These are phyloP conservation scores for Dictyophora rubrovolvata DNA, from an alignment of 768 basidiomycete genomes.

Conservation along the genomic window DNA sequence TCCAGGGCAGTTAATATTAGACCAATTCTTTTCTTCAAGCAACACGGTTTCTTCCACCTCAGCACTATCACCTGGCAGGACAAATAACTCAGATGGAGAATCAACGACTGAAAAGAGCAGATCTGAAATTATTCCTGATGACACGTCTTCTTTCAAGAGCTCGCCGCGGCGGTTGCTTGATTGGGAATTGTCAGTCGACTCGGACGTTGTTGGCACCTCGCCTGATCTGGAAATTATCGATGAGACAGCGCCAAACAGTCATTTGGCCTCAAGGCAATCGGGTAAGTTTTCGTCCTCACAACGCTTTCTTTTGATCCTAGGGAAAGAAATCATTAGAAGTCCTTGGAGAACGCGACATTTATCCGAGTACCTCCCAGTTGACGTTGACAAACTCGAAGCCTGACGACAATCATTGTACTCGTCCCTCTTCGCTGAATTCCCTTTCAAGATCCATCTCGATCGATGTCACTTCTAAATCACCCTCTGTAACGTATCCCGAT, in stretches of 20 bases:
- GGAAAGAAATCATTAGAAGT: neutral
- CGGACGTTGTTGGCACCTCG: too few relatives aligned
- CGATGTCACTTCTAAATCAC: neutral
- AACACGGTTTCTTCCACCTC: neutral
- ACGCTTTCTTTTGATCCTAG: too few relatives aligned
- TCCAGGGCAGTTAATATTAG: neutral
- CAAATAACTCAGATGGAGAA: constrained; percentile 3
- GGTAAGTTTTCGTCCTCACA: too few relatives aligned
- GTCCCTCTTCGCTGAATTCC: constrained; percentile 1
- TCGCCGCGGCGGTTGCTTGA: too few relatives aligned
- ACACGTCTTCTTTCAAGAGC: too few relatives aligned
- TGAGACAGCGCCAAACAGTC: too few relatives aligned
- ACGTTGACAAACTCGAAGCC: neutral
- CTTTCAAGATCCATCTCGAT: constrained; percentile 7
- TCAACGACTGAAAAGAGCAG: too few relatives aligned
- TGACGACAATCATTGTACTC: neutral
- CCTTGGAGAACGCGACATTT: neutral
- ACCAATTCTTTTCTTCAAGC: neutral
- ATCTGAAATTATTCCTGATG: too few relatives aligned
- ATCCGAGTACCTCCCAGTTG: neutral
- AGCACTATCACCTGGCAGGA: constrained; percentile 6
- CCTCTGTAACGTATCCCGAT: constrained; percentile 12
- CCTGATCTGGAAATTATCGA: too few relatives aligned
- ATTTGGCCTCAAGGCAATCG: too few relatives aligned
- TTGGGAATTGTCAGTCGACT: too few relatives aligned